Percentiles rank a stretch among this genome's conserved stretches.
These are phyloP conservation scores for Gymnopus androsaceus DNA, from an alignment of 1,284 basidiomycete species.

Conservation along the genomic window DNA sequence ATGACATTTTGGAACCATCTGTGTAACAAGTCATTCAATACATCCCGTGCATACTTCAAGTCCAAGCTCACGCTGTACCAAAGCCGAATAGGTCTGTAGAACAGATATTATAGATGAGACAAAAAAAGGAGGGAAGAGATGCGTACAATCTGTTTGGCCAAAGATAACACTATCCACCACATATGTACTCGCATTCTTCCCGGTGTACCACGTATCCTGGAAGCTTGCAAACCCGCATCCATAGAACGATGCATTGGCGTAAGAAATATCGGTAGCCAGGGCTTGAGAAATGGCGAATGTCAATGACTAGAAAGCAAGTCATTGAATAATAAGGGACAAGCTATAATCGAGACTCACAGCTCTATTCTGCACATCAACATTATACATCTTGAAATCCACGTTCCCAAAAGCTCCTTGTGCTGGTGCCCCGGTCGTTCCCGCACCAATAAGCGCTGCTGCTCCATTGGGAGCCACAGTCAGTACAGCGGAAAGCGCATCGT, in stretches of 20 bases:
- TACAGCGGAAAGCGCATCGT: constrained; percentile 57
- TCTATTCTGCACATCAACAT: constrained; percentile 67
- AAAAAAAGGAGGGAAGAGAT: neutral
- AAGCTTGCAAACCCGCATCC: constrained; percentile 63
- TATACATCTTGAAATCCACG: constrained; percentile 63
- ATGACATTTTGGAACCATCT: constrained; percentile 65
- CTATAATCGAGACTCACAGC: constrained; percentile 54
- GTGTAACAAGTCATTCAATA: neutral
- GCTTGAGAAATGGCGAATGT: constrained; percentile 60
- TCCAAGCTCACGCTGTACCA: constrained; percentile 58
- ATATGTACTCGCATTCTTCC: constrained; percentile 59
- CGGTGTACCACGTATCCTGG: constrained; percentile 71
- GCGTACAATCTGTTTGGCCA: constrained; percentile 65
- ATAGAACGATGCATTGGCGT: constrained; percentile 69
- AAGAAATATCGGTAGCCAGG: constrained; percentile 58
- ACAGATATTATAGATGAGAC: neutral
- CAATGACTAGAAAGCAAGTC: neutral
- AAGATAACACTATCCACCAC: constrained; percentile 63
- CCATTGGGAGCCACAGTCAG: constrained; percentile 53
- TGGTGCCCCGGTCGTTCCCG: constrained; percentile 57
- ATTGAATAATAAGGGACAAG: too few relatives aligned
- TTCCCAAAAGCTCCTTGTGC: constrained; percentile 58
- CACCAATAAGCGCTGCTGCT: constrained; percentile 54
- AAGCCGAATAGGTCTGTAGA: constrained; percentile 54
- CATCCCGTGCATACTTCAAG: too few relatives aligned